A percentile compares a stretch with the other conserved stretches of the same genome.
Conservation (phyloP, 2,329 filamentous ascomycete species). For the Paradendryphiella salina region DNA sequence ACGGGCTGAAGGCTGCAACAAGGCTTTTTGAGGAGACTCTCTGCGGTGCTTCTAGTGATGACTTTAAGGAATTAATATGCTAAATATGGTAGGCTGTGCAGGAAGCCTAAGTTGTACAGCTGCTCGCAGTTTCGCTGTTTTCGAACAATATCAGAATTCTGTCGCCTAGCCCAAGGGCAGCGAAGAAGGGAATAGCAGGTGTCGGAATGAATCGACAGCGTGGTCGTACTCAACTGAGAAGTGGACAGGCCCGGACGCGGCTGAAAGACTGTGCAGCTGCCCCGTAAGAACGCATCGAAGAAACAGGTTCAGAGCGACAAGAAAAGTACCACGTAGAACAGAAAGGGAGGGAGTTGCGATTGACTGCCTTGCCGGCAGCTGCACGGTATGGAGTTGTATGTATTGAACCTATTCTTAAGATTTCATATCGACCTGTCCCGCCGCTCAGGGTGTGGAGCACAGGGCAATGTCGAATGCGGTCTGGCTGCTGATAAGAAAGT, state of each 20-base stretch:
- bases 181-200: constrained; percentile 1
- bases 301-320: constrained; percentile 1
- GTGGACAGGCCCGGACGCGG: constrained; percentile 13
- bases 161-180: neutral
- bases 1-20: neutral
- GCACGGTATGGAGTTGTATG: constrained; percentile 30
- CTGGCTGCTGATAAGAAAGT: constrained; percentile 42
- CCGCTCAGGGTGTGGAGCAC: constrained; percentile 31
- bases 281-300: constrained; percentile 9
- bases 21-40: neutral
- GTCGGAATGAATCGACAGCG: neutral
- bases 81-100: too few species aligned
- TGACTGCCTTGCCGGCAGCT: constrained; percentile 17
- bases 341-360: constrained; percentile 17
- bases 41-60: neutral
- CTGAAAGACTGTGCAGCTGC: constrained; percentile 19
- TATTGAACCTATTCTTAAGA: constrained; percentile 31
- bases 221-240: constrained; percentile 1
- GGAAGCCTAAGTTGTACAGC: neutral
- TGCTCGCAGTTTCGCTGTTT: neutral
- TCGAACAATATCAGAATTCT: neutral
- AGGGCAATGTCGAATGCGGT: constrained; percentile 29
- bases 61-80: neutral
- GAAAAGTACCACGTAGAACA: constrained; percentile 7
- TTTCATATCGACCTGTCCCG: constrained; percentile 35